Evolutionary conservation across 257 asterid genomes (phyloP), one percentile per base, ranked within the genome.

Genomic region (Anisodus acutangulus): DNA sequence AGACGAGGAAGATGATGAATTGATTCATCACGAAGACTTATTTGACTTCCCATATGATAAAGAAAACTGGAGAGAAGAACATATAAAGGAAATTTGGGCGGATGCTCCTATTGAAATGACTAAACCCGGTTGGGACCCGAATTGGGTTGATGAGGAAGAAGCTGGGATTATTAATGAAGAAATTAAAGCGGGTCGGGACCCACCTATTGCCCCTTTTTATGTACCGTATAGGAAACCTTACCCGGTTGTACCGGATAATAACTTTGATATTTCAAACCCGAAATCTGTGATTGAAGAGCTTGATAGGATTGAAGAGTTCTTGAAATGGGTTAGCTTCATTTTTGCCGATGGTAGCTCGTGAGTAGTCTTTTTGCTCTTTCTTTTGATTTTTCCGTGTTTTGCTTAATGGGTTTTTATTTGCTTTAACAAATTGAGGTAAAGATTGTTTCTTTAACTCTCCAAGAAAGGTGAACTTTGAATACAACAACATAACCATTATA

Each of bases 281-380:
- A 93, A 95, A 92, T 19, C 92, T 2, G 98, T 90, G 5, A 90
- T 97, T 85, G 98, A 97, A 92, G 99, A 97, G 95, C 88, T 97
- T 83, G 98, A 95, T 92, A 95, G 98, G 91, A 93, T 92, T 89
- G 99, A 97, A 87, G 99, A 97, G 88, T 93, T 97, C 86, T 85
- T 97, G 94, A 90, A n/a, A 2, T 97, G 99, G 99, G 97, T 94
- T 83, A 93, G 99, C 92, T 95, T 66, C 91, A 91, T 97, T 91
- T 97, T 97, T 76, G 86, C 86, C 1, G 96, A 97, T 74, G 98
- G 96, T 41, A 93, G 98, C 94, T 78, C 96, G 98, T 97, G 88
- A 92, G 99, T 96, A 3, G 4, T 86, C 43, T 59, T 41, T 83
- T 22, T 79, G 22, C 2, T 63, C 5, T 17, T 22, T 53, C 43